Conservation (phyloP, 179 eudicot species). For the Gypsophila paniculata region DNA sequence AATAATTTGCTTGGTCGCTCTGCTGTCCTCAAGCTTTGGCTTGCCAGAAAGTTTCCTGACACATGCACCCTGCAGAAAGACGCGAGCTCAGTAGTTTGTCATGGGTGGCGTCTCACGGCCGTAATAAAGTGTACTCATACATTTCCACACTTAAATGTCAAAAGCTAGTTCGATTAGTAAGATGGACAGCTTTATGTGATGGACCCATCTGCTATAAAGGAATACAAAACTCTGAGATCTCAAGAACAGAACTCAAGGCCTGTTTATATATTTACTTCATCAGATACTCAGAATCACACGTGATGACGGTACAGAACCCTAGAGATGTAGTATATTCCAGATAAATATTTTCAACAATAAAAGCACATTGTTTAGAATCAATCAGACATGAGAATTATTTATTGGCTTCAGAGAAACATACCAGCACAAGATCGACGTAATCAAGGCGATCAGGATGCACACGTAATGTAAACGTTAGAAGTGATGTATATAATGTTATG, state of each 20-base stretch:
- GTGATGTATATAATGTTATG: slow-evolving; percentile 76
- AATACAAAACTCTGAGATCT: background rate
- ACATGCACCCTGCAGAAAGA: slow-evolving; percentile 78
- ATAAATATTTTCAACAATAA: background rate
- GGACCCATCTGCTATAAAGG: background rate
- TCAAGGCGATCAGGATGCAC: slow-evolving; percentile 98
- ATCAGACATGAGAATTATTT: background rate
- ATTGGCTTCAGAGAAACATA: slow-evolving; percentile 37
- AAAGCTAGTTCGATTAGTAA: background rate
- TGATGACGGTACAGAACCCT: background rate
- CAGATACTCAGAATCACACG: background rate
- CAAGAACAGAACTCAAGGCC: background rate
- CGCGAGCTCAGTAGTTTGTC: background rate
- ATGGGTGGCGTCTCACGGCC: background rate
- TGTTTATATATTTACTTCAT: background rate
- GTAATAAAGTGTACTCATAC: background rate
- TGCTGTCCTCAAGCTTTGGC: slow-evolving; percentile 77
- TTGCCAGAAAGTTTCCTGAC: slow-evolving; percentile 78
- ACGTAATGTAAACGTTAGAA: slow-evolving; percentile 87
- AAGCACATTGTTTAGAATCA: background rate
- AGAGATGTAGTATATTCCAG: background rate
- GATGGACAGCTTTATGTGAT: background rate
- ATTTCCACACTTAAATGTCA: background rate
- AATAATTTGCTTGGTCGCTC: slow-evolving; percentile 90
- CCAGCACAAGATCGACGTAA: slow-evolving; percentile 96